Evolutionary conservation across 169 alveolate species (phyloP).

Genomic region (Plasmodium gonderi): DNA sequence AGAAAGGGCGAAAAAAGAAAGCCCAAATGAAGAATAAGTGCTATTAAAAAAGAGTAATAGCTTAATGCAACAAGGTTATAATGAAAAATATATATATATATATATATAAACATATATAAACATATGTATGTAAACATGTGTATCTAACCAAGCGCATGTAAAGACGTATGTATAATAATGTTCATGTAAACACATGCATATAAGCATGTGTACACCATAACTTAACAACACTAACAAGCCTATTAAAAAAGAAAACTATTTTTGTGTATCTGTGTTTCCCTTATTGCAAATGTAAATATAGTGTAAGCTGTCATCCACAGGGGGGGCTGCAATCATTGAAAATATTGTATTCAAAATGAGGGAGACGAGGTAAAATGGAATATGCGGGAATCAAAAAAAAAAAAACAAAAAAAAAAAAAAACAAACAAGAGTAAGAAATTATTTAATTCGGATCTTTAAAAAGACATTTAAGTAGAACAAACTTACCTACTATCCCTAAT

Average conservation of each 20-base stretch:
- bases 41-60: neutral
- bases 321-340: slow-evolving; percentile 38
- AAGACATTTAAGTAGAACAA: neutral
- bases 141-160: neutral
- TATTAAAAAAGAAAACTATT: neutral
- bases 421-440: neutral
- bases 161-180: neutral
- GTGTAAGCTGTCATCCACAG: slow-evolving; percentile 70
- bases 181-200: neutral
- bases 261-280: slow-evolving; percentile 15
- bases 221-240: neutral
- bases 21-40: neutral
- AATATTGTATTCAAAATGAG: neutral
- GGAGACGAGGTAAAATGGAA: neutral
- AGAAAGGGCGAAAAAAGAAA: neutral
- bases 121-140: no score
- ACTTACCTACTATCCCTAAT: slow-evolving; percentile 70
- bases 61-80: neutral
- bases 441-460: neutral
- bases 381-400: neutral
- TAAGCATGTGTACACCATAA: neutral
- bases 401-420: neutral
- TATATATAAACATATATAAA: no score
- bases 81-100: neutral
- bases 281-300: slow-evolving; percentile 66